Base-by-base conservation (phyloP, 1,139 yeast genomes). In the Taiozyma onychis region DNA sequence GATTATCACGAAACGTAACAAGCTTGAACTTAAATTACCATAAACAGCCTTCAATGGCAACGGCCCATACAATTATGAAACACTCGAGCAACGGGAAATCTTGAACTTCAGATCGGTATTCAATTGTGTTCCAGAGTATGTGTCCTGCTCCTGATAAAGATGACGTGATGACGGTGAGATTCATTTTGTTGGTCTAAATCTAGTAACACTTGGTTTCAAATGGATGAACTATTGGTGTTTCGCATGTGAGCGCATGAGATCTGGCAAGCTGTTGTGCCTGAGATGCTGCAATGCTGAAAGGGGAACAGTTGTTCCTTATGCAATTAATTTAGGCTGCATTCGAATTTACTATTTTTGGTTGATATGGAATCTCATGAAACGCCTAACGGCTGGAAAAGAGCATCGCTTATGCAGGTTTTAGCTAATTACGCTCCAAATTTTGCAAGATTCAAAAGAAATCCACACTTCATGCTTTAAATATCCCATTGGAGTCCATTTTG, bases 401-500 rank as follows among this genome's bases (percentile, higher is more conserved):
- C 13, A 18, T 18, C 18, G 14, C 18, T 37, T 11, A 16, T 21
- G 41, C 41, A 37, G 7, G 6, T 18, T 9, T 37, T 8, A 9
- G 6, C 14, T 10, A 37, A 37, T 37, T 4, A 37, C 6, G 41
- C 41, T 10, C 14, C 41, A 37, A 18, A 37, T 37, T 37, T 22
- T 37, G 26, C 41, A 37, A 18, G 41, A 18, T 37, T 6, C 41
- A 37, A n/a, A 32, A n/a, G 35, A 32, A 32, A 32, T 32, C 14
- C 35, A 32, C 22, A 37, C 14, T 30, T n/a, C 21, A 34, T 22
- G n/a, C 43, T 10, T n/a, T 41, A 21, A 37, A 41, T 16, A 10
- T 10, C 39, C 26, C 46, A 32, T 30, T 22, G 16, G 39, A 41
- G 30, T 43, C 44, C 43, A 24, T 44, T 42, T 48, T 45, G 14